phyloP scores from a whole-genome alignment of 2,329 filamentous ascomycete genomes.

The Diaporthe ilicicola region DNA sequence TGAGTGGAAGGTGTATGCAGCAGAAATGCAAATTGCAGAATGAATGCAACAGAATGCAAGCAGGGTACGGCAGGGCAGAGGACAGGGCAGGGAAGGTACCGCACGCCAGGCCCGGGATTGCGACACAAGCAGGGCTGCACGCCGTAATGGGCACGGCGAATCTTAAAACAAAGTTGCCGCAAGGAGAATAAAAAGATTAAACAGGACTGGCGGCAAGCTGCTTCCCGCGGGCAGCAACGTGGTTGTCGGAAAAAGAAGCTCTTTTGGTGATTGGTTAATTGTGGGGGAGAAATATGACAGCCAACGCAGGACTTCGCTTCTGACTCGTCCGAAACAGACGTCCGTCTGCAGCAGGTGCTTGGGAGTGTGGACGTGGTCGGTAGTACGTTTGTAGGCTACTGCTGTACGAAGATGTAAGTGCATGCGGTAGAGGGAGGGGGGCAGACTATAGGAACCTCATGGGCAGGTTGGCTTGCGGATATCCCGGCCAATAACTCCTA shows the following conservation, averaged over 20 bases:
- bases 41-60: background rate
- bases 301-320: slow-evolving; percentile 18
- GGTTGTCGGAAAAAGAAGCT: slow-evolving; percentile 20
- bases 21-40: background rate
- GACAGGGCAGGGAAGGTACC: slow-evolving; percentile 3
- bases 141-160: background rate
- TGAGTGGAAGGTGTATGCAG: slow-evolving; percentile 4
- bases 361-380: background rate
- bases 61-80: background rate
- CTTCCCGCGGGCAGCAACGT: slow-evolving; percentile 3
- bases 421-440: background rate
- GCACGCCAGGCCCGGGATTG: slow-evolving; percentile 16
- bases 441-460: background rate
- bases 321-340: slow-evolving; percentile 24
- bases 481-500: background rate
- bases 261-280: slow-evolving; percentile 16
- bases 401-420: background rate
- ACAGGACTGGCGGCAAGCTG: background rate
- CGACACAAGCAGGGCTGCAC: slow-evolving; percentile 13
- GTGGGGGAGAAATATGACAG: slow-evolving; percentile 16
- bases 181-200: slow-evolving; percentile 17
- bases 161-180: background rate
- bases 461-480: background rate
- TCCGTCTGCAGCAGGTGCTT: background rate
- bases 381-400: background rate